Percentiles rank a stretch among this genome's conserved stretches.
Evolutionary conservation across 1,139 yeast species (phyloP).

Genomic region (Yamadazyma membranifaciens): DNA sequence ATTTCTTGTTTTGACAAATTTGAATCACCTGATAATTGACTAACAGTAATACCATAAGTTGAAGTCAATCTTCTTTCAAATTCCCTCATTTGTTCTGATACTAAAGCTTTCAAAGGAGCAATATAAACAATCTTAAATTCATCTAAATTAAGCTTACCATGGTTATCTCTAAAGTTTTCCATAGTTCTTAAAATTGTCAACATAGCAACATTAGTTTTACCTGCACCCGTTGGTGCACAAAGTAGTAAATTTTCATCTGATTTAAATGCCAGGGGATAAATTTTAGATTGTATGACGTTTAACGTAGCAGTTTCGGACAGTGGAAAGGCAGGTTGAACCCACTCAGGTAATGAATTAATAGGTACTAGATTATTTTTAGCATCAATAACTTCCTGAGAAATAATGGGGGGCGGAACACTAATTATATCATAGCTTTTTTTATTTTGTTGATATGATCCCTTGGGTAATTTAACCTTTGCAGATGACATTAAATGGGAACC

Average conservation of each 20-base stretch:
- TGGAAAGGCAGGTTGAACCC: conserved; percentile 83
- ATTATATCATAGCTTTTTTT: conserved; percentile 81
- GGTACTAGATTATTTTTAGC: conserved; percentile 52
- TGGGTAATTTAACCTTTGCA: conserved; percentile 70
- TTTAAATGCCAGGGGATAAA: conserved; percentile 73
- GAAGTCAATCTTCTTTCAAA: conserved; percentile 65
- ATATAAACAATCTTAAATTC: conserved; percentile 87
- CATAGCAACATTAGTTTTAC: conserved; percentile 96
- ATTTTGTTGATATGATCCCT: conserved; percentile 76
- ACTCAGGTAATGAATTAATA: conserved; percentile 66
- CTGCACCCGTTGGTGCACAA: conserved; percentile 99
- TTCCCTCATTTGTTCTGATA: conserved; percentile 91
- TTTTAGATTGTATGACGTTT: conserved; percentile 81
- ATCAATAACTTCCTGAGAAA: conserved; percentile 33
- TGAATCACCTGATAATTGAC: conserved; percentile 97
- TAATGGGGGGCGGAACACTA: conserved; percentile 75
- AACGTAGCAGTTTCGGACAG: conserved; percentile 61
- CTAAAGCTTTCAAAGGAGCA: conserved; percentile 94
- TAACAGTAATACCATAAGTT: conserved; percentile 67
- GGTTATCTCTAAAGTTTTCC: conserved; percentile 48
- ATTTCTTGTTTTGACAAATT: conserved; percentile 85
- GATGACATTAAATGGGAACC: conserved; percentile 70
- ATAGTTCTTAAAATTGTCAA: conserved; percentile 79
- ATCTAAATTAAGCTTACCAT: conserved; percentile 44
- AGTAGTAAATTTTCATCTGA: conserved; percentile 70